Conservation (phyloP, 1,139 yeast species). For the Insectozyma bohioensis region DNA sequence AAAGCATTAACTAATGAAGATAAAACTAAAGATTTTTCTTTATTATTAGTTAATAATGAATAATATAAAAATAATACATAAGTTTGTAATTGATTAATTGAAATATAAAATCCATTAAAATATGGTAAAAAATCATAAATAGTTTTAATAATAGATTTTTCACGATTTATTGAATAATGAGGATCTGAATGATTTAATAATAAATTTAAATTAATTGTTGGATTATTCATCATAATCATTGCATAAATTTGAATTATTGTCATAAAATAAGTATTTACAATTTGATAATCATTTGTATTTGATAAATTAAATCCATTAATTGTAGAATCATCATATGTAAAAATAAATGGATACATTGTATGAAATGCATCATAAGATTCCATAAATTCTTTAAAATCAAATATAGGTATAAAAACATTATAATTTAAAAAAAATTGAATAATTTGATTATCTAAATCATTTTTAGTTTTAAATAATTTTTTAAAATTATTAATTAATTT, state of each 20-base stretch:
- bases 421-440: slow-evolving; percentile 55
- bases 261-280: slow-evolving; percentile 52
- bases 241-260: slow-evolving; percentile 46
- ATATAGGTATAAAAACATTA: slow-evolving; percentile 60
- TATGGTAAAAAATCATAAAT: slow-evolving; percentile 49
- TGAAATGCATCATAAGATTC: slow-evolving; percentile 56
- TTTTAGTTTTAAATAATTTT: slow-evolving; percentile 40
- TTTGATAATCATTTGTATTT: slow-evolving; percentile 45
- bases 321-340: slow-evolving; percentile 50
- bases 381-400: slow-evolving; percentile 58
- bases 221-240: slow-evolving; percentile 48
- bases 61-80: slow-evolving; percentile 43
- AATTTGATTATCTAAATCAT: slow-evolving; percentile 53
- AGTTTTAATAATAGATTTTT: slow-evolving; percentile 29
- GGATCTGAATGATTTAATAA: slow-evolving; percentile 42
- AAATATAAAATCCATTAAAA: slow-evolving; percentile 45
- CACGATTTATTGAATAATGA: slow-evolving; percentile 24
- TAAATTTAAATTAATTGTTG: slow-evolving; percentile 43
- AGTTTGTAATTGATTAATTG: slow-evolving; percentile 42
- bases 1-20: slow-evolving; percentile 45
- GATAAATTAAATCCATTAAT: slow-evolving; percentile 52
- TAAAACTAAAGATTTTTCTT: slow-evolving; percentile 45
- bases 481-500: slow-evolving; percentile 49
- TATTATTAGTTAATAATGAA: slow-evolving; percentile 46
- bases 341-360: slow-evolving; percentile 55